Evolutionary conservation across 2,329 filamentous ascomycete species (phyloP), one percentile per base, ranked within the genome.

Genomic region (Passalora sequoiae): DNA sequence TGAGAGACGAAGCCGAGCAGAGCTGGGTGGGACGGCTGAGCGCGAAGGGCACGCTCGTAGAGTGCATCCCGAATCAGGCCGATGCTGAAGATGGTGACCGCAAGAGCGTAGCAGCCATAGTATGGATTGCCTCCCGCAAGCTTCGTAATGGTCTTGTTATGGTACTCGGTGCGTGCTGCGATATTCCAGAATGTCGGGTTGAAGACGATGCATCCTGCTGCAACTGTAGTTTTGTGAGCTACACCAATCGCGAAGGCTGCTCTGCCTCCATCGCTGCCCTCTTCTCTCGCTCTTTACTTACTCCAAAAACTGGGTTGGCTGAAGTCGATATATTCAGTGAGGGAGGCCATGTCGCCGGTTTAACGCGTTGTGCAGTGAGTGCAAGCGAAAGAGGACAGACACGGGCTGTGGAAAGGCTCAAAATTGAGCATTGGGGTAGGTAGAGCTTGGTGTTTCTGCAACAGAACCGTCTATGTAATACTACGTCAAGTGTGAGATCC

Each of bases 181-280:
- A 89, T 85, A 66, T 98, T 98, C 92, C 92, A 98, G 69, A 96
- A 97, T n/a, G 92, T 83, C 16, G 92, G 92, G 69, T 98, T 98
- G 70, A 98, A 97, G 37, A 83, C 77, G 69, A 98, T 94, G 40
- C 86, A 78, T 43, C 74, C 76, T 35, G 53, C 56, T 12, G 57
- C 49, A 29, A 59, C 51, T 57, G 44, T 24, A 39, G 5, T 38
- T 15, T 15, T 35, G 40, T 46, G 9, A 38, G 29, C 27, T 24
- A 25, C 24, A 12, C 31, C 24, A 22, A n/a, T n/a, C n/a, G n/a
- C n/a, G n/a, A n/a, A n/a, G n/a, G n/a, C n/a, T n/a, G n/a, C n/a
- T n/a, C 22, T 20, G n/a, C 17, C 37, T 44, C 29, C 17, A 15
- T 9, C 19, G 4, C 13, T 31, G 7, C 29, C 21, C n/a, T 24